Evolutionary conservation across 1,284 basidiomycete species (phyloP).

Genomic region (Malassezia furfur): DNA sequence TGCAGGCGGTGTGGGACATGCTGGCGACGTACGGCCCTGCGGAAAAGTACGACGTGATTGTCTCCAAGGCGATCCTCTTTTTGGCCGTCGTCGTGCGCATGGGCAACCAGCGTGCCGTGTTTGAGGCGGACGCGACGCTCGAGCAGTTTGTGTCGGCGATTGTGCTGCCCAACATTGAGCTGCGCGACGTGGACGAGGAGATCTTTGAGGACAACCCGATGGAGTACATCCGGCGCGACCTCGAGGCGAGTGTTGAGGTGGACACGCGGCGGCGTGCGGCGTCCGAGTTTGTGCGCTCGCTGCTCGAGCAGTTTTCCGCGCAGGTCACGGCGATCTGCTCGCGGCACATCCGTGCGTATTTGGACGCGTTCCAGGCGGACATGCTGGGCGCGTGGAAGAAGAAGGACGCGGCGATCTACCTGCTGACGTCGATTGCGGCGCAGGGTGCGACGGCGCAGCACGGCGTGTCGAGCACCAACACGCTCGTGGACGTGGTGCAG

Average conservation of each 20-base stretch:
- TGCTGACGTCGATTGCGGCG: slow-evolving; percentile 81
- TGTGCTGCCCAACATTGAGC: slow-evolving; percentile 79
- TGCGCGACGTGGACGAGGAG: slow-evolving; percentile 83
- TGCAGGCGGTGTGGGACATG: slow-evolving; percentile 83
- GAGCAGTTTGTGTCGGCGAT: slow-evolving; percentile 77
- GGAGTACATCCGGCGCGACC: slow-evolving; percentile 83
- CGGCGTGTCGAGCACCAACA: slow-evolving; percentile 86
- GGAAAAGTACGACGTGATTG: slow-evolving; percentile 72
- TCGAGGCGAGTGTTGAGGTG: slow-evolving; percentile 56
- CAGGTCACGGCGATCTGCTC: slow-evolving; percentile 78
- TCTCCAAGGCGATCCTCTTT: slow-evolving; percentile 85
- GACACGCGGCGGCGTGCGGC: slow-evolving; percentile 83
- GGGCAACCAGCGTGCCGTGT: slow-evolving; percentile 56
- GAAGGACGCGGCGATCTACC: slow-evolving; percentile 92
- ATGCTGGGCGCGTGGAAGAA: slow-evolving; percentile 71
- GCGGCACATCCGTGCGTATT: slow-evolving; percentile 67
- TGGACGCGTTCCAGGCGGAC: slow-evolving; percentile 58
- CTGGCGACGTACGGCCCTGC: slow-evolving; percentile 64
- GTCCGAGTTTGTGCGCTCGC: slow-evolving; percentile 77
- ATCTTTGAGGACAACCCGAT: slow-evolving; percentile 95
- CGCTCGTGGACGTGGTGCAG: slow-evolving; percentile 81
- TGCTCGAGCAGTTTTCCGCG: slow-evolving; percentile 69
- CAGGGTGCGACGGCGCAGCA: slow-evolving; percentile 62
- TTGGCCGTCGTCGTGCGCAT: slow-evolving; percentile 72
- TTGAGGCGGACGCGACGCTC: slow-evolving; percentile 61